Evolutionary conservation across 139 green algal species (phyloP).

Genomic region (Haematococcus sp.): DNA sequence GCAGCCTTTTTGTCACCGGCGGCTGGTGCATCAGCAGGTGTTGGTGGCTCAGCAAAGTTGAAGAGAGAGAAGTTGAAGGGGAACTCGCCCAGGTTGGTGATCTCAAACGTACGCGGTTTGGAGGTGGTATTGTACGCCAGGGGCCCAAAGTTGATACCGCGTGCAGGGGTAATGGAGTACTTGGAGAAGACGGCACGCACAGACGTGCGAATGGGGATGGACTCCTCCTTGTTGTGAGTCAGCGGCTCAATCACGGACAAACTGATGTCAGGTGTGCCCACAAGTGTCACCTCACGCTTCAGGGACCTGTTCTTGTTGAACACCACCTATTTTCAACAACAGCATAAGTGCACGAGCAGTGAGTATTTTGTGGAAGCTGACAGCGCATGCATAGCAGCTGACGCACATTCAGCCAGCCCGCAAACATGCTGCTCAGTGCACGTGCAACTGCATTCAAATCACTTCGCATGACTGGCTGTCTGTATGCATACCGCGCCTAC

Average conservation of each 20-base stretch:
- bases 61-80: conserved; percentile 58
- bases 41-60: conserved; percentile 22
- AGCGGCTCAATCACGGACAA: conserved; percentile 72
- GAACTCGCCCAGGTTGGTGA: conserved; percentile 66
- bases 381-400: not conserved
- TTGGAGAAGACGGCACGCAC: conserved; percentile 66
- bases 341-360: not conserved
- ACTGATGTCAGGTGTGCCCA: conserved; percentile 59
- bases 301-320: conserved; percentile 52
- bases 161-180: conserved; percentile 69
- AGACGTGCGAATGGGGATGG: conserved; percentile 32
- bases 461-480: no score
- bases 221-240: conserved; percentile 46
- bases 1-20: not conserved
- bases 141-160: conserved; percentile 78
- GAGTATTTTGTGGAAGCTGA: no score
- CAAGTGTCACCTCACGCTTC: conserved; percentile 49
- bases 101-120: conserved; percentile 67
- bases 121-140: conserved; percentile 66
- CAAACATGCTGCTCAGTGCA: no score
- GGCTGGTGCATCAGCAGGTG: not conserved
- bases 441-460: no score
- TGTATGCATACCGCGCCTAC: no score
- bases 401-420: not conserved
- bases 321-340: conserved; percentile 36